A percentile compares a stretch with the other conserved stretches of the same genome.
Evolutionary conservation across 2,329 filamentous ascomycete genomes (phyloP).

Genomic region (Ascomycota sp.): DNA sequence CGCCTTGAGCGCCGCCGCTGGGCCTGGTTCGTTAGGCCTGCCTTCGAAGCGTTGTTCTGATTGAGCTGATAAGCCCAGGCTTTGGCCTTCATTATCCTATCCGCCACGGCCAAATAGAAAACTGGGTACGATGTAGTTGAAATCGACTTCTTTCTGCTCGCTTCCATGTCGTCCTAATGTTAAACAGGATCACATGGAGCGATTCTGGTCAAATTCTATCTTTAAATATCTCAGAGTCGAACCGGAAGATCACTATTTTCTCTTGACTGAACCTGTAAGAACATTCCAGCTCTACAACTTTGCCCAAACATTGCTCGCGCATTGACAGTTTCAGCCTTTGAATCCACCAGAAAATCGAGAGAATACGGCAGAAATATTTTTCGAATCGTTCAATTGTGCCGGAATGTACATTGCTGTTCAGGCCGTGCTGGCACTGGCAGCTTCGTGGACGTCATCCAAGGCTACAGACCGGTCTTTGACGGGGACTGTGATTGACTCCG

Average conservation of each 20-base stretch:
- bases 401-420: slow-evolving; percentile 98
- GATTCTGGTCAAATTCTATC: slow-evolving; percentile 99
- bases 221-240: slow-evolving; percentile 98
- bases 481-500: slow-evolving; percentile 94
- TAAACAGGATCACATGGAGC: slow-evolving; percentile 84
- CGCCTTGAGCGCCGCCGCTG: slow-evolving; percentile 62
- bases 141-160: background rate
- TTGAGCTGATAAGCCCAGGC: slow-evolving; percentile 25
- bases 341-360: slow-evolving; percentile 98
- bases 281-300: background rate
- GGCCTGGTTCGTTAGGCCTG: slow-evolving; percentile 41
- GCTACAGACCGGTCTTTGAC: slow-evolving; percentile 90
- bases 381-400: slow-evolving; percentile 98
- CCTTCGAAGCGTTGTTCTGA: slow-evolving; percentile 1
- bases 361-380: slow-evolving; percentile 98
- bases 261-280: slow-evolving; percentile 84
- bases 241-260: slow-evolving; percentile 95
- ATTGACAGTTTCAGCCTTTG: slow-evolving; percentile 41
- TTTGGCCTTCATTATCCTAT: slow-evolving; percentile 97
- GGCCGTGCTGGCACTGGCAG: slow-evolving; percentile 85
- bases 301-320: background rate
- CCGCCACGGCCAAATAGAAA: slow-evolving; percentile 93
- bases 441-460: slow-evolving; percentile 97
- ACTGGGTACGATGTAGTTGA: slow-evolving; percentile 46
- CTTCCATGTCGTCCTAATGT: slow-evolving; percentile 9